Conservation (phyloP, 75 land plant genomes). For the Adiantum capillusveneris region DNA sequence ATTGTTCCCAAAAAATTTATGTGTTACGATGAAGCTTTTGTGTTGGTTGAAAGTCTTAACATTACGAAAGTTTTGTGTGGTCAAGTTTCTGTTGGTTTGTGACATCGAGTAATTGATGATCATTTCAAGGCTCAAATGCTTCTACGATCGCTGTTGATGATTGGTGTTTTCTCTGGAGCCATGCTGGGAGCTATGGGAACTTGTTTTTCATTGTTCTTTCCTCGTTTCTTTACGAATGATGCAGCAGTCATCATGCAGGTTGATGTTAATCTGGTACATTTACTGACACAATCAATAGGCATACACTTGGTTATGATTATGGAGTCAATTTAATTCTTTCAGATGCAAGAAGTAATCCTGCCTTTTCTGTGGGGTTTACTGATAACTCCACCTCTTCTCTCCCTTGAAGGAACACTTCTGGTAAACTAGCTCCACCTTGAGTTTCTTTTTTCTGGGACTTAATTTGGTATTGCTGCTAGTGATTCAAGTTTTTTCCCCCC, state of each 20-base stretch:
- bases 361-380: slow-evolving; percentile 58
- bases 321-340: slow-evolving; percentile 4
- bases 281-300: no score
- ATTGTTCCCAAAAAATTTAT: no score
- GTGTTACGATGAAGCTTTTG: no score
- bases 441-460: no score
- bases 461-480: no score
- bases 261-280: no score
- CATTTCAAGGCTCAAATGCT: slow-evolving; percentile 55
- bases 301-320: no score
- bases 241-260: slow-evolving; percentile 50
- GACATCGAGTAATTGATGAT: no score
- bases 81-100: no score
- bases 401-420: slow-evolving; percentile 83
- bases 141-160: slow-evolving; percentile 49
- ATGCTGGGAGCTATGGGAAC: slow-evolving; percentile 46
- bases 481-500: no score
- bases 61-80: no score
- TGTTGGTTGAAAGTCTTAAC: no score
- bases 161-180: slow-evolving; percentile 54
- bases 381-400: slow-evolving; percentile 59
- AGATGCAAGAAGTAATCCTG: slow-evolving; percentile 71
- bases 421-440: slow-evolving; percentile 28
- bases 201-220: slow-evolving; percentile 46
- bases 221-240: slow-evolving; percentile 59